Percentiles rank a stretch among this genome's conserved stretches.
Conservation (phyloP, 1,284 basidiomycete species). For the Gomphus bonarii region DNA sequence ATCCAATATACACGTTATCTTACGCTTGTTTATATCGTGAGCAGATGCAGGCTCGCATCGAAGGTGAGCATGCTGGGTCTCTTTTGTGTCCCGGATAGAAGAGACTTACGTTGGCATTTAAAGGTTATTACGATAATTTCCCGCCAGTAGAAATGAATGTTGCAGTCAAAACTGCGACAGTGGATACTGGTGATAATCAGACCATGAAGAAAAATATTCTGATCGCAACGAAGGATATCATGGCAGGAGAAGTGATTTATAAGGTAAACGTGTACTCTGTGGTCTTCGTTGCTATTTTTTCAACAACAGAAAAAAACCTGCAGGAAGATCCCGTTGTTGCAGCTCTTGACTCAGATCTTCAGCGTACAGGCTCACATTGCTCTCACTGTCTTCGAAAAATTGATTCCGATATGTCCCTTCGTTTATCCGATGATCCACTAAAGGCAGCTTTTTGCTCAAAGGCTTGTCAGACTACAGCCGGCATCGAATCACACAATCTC, state of each 20-base stretch:
- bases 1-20: conserved; percentile 55
- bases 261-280: conserved; percentile 32
- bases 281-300: background rate
- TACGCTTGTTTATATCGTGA: conserved; percentile 23
- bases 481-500: conserved; percentile 50
- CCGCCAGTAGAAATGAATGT: conserved; percentile 63
- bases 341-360: conserved; percentile 58
- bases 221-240: conserved; percentile 55
- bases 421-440: conserved; percentile 39
- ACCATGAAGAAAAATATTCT: conserved; percentile 41
- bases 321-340: conserved; percentile 66
- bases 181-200: conserved; percentile 24
- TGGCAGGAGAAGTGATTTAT: conserved; percentile 64
- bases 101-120: conserved; percentile 18
- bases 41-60: conserved; percentile 54
- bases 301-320: too few species aligned
- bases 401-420: conserved; percentile 32
- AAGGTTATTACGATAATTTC: conserved; percentile 69
- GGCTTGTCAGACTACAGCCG: conserved; percentile 46
- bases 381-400: conserved; percentile 58
- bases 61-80: conserved; percentile 52
- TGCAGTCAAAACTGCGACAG: conserved; percentile 36
- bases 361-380: conserved; percentile 55
- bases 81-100: conserved; percentile 17
- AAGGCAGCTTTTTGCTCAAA: conserved; percentile 60